Base-by-base conservation (phyloP, 805 yeast species). In the Lipomyces chichibuensis region DNA sequence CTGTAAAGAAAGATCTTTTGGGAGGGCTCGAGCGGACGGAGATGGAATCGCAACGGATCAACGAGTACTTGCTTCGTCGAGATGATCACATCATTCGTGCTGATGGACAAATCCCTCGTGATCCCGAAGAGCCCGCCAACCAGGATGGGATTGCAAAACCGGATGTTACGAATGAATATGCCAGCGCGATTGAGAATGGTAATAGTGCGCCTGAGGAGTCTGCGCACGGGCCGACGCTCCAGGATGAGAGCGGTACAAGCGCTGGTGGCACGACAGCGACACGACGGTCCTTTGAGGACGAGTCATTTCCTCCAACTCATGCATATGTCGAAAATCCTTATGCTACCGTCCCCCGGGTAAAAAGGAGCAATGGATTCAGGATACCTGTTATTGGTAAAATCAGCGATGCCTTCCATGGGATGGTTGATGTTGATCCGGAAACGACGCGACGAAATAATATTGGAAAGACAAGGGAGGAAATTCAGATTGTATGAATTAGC, bases 341-440 rank as follows among this genome's bases (percentile, higher is more conserved):
- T 35, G 33, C 55, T 63, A 58, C 63, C 35, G 6, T 65, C 55
- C 46, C 71, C 46, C 70, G 71, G 56, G 70, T 33, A 74, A 76
- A 23, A 69, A 75, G 65, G 75, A 77, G 35, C 74, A 74, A 77
- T 2, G 81, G 82, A 55, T 84, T 85, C 75, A 84, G 83, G 65
- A 80, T 87, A 59, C 88, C 89, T 0, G 85, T 84, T 3, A 78
- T 86, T 59, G 77, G 81, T 33, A 83, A 84, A 23, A 76, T 88
- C 20, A 84, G 87, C 52, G 79, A 76, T 53, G 83, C 84, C 13
- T 76, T 84, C 54, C 88, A 85, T 72, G 89, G 87, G 58, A 84
- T 88, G 57, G 85, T 88, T 72, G 90, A 88, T 66, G 85, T 83
- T 43, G 88, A 88, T 70, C 90, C 91, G 0, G 89, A 87, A 65